A percentile compares a stretch with the other conserved stretches of the same genome.
phyloP scores from a whole-genome alignment of 768 basidiomycete species.

The Nidula microcarpa region DNA sequence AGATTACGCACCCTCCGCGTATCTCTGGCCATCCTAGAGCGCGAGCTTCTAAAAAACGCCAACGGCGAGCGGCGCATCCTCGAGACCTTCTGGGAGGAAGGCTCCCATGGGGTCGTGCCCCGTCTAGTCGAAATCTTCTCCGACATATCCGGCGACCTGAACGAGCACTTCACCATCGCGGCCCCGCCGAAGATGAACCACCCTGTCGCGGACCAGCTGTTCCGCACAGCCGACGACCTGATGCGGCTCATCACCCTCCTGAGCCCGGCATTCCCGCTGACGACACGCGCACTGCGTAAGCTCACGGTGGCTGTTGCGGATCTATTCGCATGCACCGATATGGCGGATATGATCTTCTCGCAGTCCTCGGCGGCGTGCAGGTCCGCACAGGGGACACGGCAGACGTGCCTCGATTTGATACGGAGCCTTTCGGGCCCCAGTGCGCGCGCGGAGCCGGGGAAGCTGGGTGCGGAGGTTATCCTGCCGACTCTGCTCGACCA shows the following conservation, averaged over 20 bases:
- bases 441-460: conserved; percentile 27
- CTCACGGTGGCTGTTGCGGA: conserved; percentile 45
- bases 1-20: conserved; percentile 61
- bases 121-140: conserved; percentile 52
- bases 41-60: conserved; percentile 47
- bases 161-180: conserved; percentile 43
- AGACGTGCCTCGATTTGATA: conserved; percentile 50
- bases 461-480: conserved; percentile 44
- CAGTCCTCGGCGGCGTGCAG: conserved; percentile 31
- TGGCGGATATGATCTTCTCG: conserved; percentile 37
- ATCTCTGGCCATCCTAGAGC: conserved; percentile 53
- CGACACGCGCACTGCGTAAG: conserved; percentile 43
- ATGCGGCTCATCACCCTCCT: conserved; percentile 49
- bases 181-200: conserved; percentile 33
- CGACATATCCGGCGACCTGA: conserved; percentile 50
- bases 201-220: conserved; percentile 48
- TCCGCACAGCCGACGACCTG: conserved; percentile 51
- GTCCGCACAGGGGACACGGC: conserved; percentile 41
- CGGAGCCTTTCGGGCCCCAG: conserved; percentile 32
- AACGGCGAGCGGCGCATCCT: conserved; percentile 54
- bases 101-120: conserved; percentile 51
- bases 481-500: conserved; percentile 56
- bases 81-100: conserved; percentile 58
- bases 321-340: conserved; percentile 52
- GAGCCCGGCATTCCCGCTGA: conserved; percentile 41